Evolutionary conservation across 176 grass and related monocot species (phyloP), one percentile per base, ranked within the genome.

Genomic region (Dendrocalamus sinicus): DNA sequence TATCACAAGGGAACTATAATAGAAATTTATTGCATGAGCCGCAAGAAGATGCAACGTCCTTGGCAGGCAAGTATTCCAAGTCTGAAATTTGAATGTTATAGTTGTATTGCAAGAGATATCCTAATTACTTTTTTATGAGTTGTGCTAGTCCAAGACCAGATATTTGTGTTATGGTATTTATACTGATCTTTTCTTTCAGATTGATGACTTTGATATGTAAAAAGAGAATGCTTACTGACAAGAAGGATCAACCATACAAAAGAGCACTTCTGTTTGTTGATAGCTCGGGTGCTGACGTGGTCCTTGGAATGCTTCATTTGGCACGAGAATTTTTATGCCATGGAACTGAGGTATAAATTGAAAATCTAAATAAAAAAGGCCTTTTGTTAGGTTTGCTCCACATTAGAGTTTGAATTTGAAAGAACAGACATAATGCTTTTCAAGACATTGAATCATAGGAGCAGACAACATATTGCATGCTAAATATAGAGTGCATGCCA

Each of bases 1-100:
- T 98, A 98, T 76, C 93, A 98, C 81, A 90, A 98, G 81, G 96
- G 96, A 86, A 98, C 96, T 73, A 98, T 98, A 84, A 95, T 96
- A 75, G 96, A 98, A 83, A 98, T 98, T 84, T 98, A 98, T 84
- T 86, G 93, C 77, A 98, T 98, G 96, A 98, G 96, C 80, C 96
- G 96, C 84, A 98, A 98, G 76, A 98, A 98, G 90, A 98, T 98
- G 96, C 88, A 85, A 79, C 96, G 96, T 68, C 96, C 96, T 63
- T 98, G 96, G 96, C 86, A 90, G 91, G 96, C 70, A 98, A 91
- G 73, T 90, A 73, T 68, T 86, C 35, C 24, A 64, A 62, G 3
- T 80, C 60, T 62, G 12, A 82, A 80, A 12, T 76, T 81, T 12
- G 68, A 79, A 76, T 81, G 2, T 75, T 80, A 70, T 37, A 43